Percentiles rank a stretch among this genome's conserved stretches.
These are phyloP conservation scores for Colletotrichum scovillei DNA, from an alignment of 2,329 filamentous ascomycete species.

Conservation along the genomic window DNA sequence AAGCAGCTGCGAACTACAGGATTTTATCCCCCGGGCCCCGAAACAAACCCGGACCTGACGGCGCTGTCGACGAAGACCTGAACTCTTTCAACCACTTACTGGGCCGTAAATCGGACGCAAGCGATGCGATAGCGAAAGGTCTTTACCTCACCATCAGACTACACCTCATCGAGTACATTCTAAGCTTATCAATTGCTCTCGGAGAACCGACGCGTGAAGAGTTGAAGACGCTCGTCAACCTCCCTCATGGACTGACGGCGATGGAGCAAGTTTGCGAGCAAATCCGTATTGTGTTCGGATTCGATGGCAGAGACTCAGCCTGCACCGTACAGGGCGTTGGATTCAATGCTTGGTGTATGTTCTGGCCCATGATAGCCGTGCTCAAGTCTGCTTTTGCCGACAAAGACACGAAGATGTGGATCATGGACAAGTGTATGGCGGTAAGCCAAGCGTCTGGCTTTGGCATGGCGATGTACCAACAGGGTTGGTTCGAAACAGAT, in stretches of 20 bases:
- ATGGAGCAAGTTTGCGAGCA: slow-evolving; percentile 32
- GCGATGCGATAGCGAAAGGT: slow-evolving; percentile 29
- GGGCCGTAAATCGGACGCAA: slow-evolving; percentile 35
- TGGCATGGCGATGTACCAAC: slow-evolving; percentile 21
- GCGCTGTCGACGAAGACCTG: not conserved
- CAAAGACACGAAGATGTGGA: slow-evolving; percentile 3
- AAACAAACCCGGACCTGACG: no score
- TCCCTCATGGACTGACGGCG: slow-evolving; percentile 29
- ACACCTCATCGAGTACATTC: slow-evolving; percentile 15
- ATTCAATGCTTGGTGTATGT: slow-evolving; percentile 31
- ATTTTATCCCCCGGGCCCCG: not conserved
- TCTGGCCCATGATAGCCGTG: slow-evolving; percentile 28
- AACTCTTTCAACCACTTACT: slow-evolving; percentile 21
- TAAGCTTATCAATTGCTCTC: slow-evolving; percentile 16
- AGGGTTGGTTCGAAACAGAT: slow-evolving; percentile 22
- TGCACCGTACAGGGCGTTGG: slow-evolving; percentile 5
- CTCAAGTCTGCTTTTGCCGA: slow-evolving; percentile 19
- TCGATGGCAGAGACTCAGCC: slow-evolving; percentile 22
- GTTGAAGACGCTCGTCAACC: slow-evolving; percentile 8
- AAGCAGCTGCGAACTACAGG: slow-evolving; percentile 14
- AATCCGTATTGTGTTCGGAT: slow-evolving; percentile 17
- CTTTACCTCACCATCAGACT: slow-evolving; percentile 25
- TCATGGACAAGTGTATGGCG: slow-evolving; percentile 17
- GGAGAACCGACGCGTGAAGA: slow-evolving; percentile 27
- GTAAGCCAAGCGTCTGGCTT: slow-evolving; percentile 29